phyloP scores from a whole-genome alignment of 495 filamentous ascomycete genomes.

The Apiosordaria backusii region DNA sequence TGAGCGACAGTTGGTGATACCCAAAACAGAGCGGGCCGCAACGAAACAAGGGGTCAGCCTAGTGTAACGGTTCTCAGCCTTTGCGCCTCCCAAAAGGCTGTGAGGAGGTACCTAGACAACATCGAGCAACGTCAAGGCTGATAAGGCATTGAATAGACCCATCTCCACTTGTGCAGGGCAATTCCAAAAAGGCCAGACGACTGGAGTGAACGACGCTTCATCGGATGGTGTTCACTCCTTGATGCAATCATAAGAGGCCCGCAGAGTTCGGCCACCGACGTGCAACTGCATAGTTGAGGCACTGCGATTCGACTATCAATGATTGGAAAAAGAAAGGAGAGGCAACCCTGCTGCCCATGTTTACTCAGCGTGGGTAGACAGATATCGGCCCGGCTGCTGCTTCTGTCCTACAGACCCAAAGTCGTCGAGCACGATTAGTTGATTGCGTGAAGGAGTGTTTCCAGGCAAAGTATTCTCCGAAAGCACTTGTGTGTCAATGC shows the following conservation, averaged over 20 bases:
- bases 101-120: background rate
- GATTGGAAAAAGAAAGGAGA: background rate
- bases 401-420: background rate
- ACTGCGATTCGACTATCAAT: background rate
- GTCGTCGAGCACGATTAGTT: background rate
- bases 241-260: background rate
- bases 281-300: background rate
- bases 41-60: background rate
- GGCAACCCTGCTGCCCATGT: background rate
- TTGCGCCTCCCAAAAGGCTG: background rate
- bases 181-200: background rate
- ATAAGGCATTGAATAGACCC: background rate
- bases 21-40: background rate
- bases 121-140: background rate
- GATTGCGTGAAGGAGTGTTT: background rate
- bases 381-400: background rate
- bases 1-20: background rate
- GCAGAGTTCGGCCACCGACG: background rate
- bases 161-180: background rate
- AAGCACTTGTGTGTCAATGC: background rate
- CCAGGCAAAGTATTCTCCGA: background rate
- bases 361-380: background rate
- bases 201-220: background rate
- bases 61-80: background rate
- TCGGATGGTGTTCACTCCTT: background rate